These are phyloP conservation scores for Aureoboletus auriporus DNA, from an alignment of 768 basidiomycete species.

Conservation along the genomic window DNA sequence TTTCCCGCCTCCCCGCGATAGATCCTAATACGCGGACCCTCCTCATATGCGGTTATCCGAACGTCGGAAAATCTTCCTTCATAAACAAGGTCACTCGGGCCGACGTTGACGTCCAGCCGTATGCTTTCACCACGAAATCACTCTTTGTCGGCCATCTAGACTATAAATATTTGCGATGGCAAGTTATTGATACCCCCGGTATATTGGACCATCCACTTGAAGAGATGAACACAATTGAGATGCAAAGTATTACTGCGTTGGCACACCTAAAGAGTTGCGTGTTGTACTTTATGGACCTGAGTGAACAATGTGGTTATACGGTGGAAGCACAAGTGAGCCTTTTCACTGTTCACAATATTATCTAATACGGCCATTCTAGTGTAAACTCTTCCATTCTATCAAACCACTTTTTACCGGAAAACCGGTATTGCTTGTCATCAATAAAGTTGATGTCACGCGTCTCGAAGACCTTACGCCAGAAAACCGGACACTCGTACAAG, in stretches of 20 bases:
- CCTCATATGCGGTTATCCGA: conserved; percentile 97
- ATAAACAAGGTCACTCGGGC: conserved; percentile 99
- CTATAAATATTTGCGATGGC: conserved; percentile 99
- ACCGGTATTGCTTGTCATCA: conserved; percentile 91
- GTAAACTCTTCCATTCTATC: conserved; percentile 98
- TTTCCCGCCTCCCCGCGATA: conserved; percentile 96
- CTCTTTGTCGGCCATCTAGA: conserved; percentile 98
- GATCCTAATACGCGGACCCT: conserved; percentile 98
- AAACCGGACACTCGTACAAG: conserved; percentile 75
- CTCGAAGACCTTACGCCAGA: conserved; percentile 80
- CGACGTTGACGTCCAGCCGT: conserved; percentile 98
- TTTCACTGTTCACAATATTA: background rate
- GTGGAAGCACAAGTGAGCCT: conserved; percentile 86
- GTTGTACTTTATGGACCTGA: conserved; percentile 98
- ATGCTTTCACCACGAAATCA: conserved; percentile 98
- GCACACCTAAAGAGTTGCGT: conserved; percentile 94
- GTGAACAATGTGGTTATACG: conserved; percentile 97
- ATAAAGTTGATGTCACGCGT: conserved; percentile 94
- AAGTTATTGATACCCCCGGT: conserved; percentile 99
- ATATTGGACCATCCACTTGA: conserved; percentile 97
- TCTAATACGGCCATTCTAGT: conserved; percentile 42
- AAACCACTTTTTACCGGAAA: conserved; percentile 95
- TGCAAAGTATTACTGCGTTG: conserved; percentile 98
- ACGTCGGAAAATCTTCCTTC: conserved; percentile 98
- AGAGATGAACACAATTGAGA: conserved; percentile 99